Percentiles rank a stretch among this genome's conserved stretches.
Conservation (phyloP, 2,329 filamentous ascomycete species). For the Trichoderma sp. region DNA sequence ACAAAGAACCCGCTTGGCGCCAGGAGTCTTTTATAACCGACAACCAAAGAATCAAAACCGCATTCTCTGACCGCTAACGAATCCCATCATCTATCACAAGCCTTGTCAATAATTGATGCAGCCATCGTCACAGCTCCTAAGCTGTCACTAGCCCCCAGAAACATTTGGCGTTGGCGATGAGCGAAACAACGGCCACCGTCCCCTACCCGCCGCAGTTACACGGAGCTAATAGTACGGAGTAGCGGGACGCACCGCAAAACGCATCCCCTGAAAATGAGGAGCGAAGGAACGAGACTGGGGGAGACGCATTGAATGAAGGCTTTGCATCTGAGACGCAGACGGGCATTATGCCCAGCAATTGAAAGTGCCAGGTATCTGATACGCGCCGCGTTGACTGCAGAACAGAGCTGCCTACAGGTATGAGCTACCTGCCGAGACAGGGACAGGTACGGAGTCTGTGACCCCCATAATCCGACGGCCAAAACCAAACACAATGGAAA, state of each 20-base stretch:
- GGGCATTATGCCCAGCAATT: background rate
- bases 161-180: constrained; percentile 10
- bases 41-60: background rate
- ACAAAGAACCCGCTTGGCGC: background rate
- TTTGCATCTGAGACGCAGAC: background rate
- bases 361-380: background rate
- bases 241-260: background rate
- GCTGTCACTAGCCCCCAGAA: background rate
- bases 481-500: background rate
- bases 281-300: background rate
- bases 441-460: background rate
- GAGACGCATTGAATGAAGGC: background rate
- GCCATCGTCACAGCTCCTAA: background rate
- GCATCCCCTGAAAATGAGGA: background rate
- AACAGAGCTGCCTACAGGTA: background rate
- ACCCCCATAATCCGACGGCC: background rate
- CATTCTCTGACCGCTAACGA: constrained; percentile 12
- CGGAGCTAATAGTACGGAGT: background rate
- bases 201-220: background rate
- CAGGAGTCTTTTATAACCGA: background rate
- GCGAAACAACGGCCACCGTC: background rate
- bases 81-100: background rate
- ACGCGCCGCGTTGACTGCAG: background rate
- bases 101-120: constrained; percentile 7
- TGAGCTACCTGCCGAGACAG: background rate